phyloP scores from a whole-genome alignment of 805 yeast species.

The Kurtzmaniella fragi region DNA sequence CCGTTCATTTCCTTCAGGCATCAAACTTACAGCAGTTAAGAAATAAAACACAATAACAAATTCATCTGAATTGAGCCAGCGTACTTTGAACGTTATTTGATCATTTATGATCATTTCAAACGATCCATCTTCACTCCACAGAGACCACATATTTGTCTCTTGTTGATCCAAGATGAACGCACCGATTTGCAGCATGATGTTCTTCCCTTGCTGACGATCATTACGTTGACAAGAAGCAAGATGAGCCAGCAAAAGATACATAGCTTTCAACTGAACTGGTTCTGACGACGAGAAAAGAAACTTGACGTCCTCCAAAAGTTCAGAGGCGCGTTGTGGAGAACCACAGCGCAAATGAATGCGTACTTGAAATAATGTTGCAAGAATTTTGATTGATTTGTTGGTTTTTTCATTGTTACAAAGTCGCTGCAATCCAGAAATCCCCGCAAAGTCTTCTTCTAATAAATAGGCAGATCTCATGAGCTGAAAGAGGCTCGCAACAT shows the following conservation, averaged over 20 bases:
- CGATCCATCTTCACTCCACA: conserved; percentile 28
- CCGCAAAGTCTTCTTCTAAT: conserved; percentile 21
- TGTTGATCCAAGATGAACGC: conserved; percentile 16
- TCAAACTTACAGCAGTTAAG: conserved; percentile 36
- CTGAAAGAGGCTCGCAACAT: conserved; percentile 22
- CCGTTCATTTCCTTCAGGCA: conserved; percentile 30
- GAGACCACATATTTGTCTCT: conserved; percentile 11
- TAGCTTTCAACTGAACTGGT: conserved; percentile 32
- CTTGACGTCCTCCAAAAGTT: conserved; percentile 13
- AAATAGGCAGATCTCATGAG: conserved; percentile 26
- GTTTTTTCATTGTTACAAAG: conserved; percentile 7
- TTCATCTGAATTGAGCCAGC: conserved; percentile 42
- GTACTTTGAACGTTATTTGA: conserved; percentile 17
- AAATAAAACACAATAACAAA: conserved; percentile 37
- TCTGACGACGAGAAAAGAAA: conserved; percentile 2
- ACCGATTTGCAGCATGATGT: conserved; percentile 17
- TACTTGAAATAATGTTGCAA: conserved; percentile 16
- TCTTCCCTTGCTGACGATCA: conserved; percentile 18
- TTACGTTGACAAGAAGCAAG: conserved; percentile 22
- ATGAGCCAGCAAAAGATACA: conserved; percentile 19
- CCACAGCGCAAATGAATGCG: conserved; percentile 27
- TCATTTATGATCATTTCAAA: conserved; percentile 4
- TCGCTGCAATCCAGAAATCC: conserved; percentile 14
- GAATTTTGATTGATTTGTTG: conserved; percentile 12
- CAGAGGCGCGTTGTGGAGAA: conserved; percentile 13